Evolutionary conservation across 2,329 filamentous ascomycete species (phyloP).

Genomic region (Hypomyces rosellus): DNA sequence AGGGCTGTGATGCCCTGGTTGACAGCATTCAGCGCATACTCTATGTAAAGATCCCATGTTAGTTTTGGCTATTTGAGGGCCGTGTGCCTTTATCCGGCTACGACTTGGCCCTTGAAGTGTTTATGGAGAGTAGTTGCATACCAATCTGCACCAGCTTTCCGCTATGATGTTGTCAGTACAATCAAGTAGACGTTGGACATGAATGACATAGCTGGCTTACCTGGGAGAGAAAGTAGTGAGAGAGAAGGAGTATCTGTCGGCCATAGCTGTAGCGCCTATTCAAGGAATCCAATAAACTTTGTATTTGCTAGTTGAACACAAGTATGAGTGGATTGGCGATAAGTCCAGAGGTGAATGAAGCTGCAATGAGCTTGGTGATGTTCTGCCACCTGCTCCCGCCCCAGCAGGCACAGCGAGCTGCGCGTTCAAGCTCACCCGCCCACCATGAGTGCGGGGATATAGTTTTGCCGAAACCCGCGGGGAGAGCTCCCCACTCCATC

Average conservation of each 20-base stretch:
- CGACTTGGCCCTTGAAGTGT: background rate
- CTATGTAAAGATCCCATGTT: slow-evolving; percentile 39
- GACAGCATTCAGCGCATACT: slow-evolving; percentile 98
- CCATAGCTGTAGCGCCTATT: slow-evolving; percentile 55
- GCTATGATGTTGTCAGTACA: slow-evolving; percentile 51
- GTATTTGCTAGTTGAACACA: slow-evolving; percentile 11
- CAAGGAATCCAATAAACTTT: background rate
- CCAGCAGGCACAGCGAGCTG: slow-evolving; percentile 33
- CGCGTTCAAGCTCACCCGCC: slow-evolving; percentile 28
- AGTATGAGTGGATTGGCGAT: slow-evolving; percentile 18
- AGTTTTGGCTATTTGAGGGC: background rate
- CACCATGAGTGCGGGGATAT: slow-evolving; percentile 16
- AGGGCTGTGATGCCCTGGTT: slow-evolving; percentile 98
- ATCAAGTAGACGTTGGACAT: slow-evolving; percentile 11
- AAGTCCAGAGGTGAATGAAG: slow-evolving; percentile 16
- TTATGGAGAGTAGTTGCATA: slow-evolving; percentile 19
- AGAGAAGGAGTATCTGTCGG: slow-evolving; percentile 98
- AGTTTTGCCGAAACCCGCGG: slow-evolving; percentile 21
- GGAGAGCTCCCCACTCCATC: slow-evolving; percentile 1
- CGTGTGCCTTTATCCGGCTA: background rate
- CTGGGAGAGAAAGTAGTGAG: slow-evolving; percentile 99
- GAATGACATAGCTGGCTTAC: slow-evolving; percentile 46
- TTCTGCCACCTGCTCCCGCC: slow-evolving; percentile 22
- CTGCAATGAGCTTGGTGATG: slow-evolving; percentile 27
- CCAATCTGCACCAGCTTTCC: slow-evolving; percentile 99